These are phyloP conservation scores for Aspergillus sp. DNA, from an alignment of 2,329 filamentous ascomycete species.

Conservation along the genomic window DNA sequence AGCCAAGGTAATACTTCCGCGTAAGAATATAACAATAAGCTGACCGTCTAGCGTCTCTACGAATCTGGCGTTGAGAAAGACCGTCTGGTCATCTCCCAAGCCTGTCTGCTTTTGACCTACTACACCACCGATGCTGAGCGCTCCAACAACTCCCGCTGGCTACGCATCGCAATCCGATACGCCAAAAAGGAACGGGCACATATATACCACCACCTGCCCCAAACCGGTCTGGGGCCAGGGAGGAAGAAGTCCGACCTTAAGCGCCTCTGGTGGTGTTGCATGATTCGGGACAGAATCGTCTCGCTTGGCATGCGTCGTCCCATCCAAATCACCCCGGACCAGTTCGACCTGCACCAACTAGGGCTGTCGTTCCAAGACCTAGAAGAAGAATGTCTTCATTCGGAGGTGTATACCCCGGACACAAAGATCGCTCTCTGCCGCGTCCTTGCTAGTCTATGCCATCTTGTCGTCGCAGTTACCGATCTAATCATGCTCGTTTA, in stretches of 20 bases:
- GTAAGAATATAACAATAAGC: neutral
- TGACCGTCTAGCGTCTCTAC: constrained; percentile 3
- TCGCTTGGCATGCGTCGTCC: constrained; percentile 16
- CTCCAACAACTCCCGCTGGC: constrained; percentile 14
- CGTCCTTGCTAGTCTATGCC: constrained; percentile 13
- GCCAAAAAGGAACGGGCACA: constrained; percentile 9
- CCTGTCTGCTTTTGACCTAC: constrained; percentile 12
- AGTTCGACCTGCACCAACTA: constrained; percentile 10
- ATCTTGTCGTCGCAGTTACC: constrained; percentile 13
- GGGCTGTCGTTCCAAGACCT: constrained; percentile 12
- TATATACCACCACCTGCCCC: constrained; percentile 1
- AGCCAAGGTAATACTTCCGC: constrained; percentile 11
- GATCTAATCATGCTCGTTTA: constrained; percentile 12
- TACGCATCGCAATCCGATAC: constrained; percentile 9
- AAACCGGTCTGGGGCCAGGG: neutral
- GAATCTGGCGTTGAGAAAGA: constrained; percentile 11
- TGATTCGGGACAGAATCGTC: constrained; percentile 17
- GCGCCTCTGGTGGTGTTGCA: constrained; percentile 17
- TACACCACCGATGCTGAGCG: constrained; percentile 15
- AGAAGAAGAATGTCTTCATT: constrained; percentile 10
- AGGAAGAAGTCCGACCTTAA: constrained; percentile 8
- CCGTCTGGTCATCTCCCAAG: constrained; percentile 8
- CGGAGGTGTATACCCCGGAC: constrained; percentile 14
- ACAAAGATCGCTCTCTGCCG: constrained; percentile 11
- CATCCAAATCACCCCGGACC: constrained; percentile 13